phyloP scores from a whole-genome alignment of 1,139 yeast species.

The Taphrina communis region DNA sequence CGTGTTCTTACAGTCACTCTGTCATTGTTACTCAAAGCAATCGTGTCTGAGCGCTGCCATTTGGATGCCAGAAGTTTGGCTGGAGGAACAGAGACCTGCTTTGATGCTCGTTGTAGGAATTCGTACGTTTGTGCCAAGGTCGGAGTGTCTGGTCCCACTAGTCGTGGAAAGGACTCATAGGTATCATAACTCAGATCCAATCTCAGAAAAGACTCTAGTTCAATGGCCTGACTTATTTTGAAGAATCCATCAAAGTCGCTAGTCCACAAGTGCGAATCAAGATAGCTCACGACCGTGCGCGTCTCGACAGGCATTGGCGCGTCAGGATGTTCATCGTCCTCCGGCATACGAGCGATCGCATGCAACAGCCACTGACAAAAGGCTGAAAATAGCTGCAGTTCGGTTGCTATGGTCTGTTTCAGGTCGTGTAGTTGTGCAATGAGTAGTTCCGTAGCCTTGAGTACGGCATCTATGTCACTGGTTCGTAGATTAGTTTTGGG shows the following conservation, averaged over 20 bases:
- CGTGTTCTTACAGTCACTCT: background rate
- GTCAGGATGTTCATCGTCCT: conserved; percentile 36
- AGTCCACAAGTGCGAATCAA: conserved; percentile 36
- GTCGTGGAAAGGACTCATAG: conserved; percentile 4
- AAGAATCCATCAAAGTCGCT: conserved; percentile 17
- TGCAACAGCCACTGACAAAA: conserved; percentile 46
- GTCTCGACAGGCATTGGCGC: conserved; percentile 42
- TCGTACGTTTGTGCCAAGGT: conserved; percentile 22
- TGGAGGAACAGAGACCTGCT: conserved; percentile 14
- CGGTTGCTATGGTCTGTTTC: conserved; percentile 36
- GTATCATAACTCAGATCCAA: conserved; percentile 7
- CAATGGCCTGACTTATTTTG: background rate
- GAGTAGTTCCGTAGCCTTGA: conserved; percentile 7
- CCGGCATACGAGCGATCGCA: conserved; percentile 42
- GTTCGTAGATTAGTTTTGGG: background rate
- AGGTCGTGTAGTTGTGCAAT: conserved; percentile 36
- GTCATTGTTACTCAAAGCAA: background rate
- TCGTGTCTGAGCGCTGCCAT: conserved; percentile 4
- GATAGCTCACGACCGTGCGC: conserved; percentile 41
- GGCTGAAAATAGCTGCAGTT: conserved; percentile 42
- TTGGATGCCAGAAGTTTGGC: conserved; percentile 3
- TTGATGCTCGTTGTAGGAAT: background rate
- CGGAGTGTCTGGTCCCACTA: conserved; percentile 3
- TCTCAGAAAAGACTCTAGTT: background rate
- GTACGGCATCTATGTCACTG: conserved; percentile 1